Percentiles rank a stretch among this genome's conserved stretches.
Conservation (phyloP, 1,139 yeast species). For the Hyphopichia burtonii region DNA sequence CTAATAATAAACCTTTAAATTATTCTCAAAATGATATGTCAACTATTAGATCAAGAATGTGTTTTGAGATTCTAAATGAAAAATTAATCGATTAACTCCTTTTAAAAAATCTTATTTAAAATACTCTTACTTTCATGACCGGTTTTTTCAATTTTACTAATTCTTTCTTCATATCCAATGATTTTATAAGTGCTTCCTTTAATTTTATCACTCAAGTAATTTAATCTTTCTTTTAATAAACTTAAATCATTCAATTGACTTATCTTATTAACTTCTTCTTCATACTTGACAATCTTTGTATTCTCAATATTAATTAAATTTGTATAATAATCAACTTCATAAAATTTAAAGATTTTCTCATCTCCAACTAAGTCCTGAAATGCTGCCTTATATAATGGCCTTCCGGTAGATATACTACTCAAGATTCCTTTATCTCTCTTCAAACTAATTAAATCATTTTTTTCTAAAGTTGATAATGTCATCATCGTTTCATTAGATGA, state of each 20-base stretch:
- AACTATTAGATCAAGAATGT: slow-evolving; percentile 68
- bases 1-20: slow-evolving; percentile 44
- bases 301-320: slow-evolving; percentile 59
- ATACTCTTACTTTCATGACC: slow-evolving; percentile 7
- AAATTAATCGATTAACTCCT: slow-evolving; percentile 7
- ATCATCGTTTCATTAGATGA: slow-evolving; percentile 47
- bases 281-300: slow-evolving; percentile 61
- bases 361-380: slow-evolving; percentile 66
- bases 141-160: slow-evolving; percentile 16
- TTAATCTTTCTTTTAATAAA: slow-evolving; percentile 55
- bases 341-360: slow-evolving; percentile 51
- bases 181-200: slow-evolving; percentile 53
- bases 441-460: slow-evolving; percentile 70
- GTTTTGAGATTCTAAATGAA: slow-evolving; percentile 40
- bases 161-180: slow-evolving; percentile 33
- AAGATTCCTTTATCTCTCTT: slow-evolving; percentile 75
- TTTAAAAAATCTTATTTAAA: slow-evolving; percentile 9
- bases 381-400: slow-evolving; percentile 83
- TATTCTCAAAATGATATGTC: slow-evolving; percentile 75
- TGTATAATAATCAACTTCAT: slow-evolving; percentile 63
- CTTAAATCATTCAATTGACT: slow-evolving; percentile 47
- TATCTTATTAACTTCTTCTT: slow-evolving; percentile 67
- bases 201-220: slow-evolving; percentile 66
- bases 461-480: slow-evolving; percentile 71
- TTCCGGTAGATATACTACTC: slow-evolving; percentile 66